Evolutionary conservation across 176 grass and related monocot genomes (phyloP).

Genomic region (Oropetium thomaeum): DNA sequence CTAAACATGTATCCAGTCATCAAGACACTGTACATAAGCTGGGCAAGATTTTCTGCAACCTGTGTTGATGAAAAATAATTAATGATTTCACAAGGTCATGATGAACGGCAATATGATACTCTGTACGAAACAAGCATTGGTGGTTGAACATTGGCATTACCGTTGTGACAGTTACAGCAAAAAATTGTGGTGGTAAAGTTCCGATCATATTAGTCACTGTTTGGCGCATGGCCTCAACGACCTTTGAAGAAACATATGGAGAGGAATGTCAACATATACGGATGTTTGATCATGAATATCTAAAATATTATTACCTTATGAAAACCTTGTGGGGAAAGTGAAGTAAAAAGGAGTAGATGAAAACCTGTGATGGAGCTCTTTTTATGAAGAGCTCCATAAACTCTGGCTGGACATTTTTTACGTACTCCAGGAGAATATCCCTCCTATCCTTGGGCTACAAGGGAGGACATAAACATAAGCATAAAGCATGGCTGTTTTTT

Average conservation of each 20-base stretch:
- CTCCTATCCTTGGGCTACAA: slow-evolving; percentile 70
- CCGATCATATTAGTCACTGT: slow-evolving; percentile 97
- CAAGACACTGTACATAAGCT: slow-evolving; percentile 91
- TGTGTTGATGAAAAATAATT: slow-evolving; percentile 40
- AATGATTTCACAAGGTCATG: slow-evolving; percentile 17
- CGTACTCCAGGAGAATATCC: slow-evolving; percentile 90
- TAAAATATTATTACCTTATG: not conserved
- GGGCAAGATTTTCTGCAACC: slow-evolving; percentile 94
- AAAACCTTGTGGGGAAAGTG: not conserved
- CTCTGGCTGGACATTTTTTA: slow-evolving; percentile 82
- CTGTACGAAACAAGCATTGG: not conserved
- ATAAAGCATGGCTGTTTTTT: not conserved
- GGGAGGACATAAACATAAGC: slow-evolving; percentile 29
- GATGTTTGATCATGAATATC: not conserved
- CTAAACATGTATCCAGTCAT: slow-evolving; percentile 99
- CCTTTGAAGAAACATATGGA: slow-evolving; percentile 35
- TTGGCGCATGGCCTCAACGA: slow-evolving; percentile 94
- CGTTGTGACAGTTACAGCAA: slow-evolving; percentile 81
- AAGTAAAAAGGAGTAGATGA: slow-evolving; percentile 1
- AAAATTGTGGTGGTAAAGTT: slow-evolving; percentile 89
- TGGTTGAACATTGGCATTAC: slow-evolving; percentile 41
- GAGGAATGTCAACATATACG: not conserved
- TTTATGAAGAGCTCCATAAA: slow-evolving; percentile 96
- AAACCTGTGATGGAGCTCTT: slow-evolving; percentile 79
- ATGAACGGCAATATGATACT: no score